Evolutionary conservation across 148 eudicot genomes (phyloP), one percentile per base, ranked within the genome.

Genomic region (Nyssa sinensis): DNA sequence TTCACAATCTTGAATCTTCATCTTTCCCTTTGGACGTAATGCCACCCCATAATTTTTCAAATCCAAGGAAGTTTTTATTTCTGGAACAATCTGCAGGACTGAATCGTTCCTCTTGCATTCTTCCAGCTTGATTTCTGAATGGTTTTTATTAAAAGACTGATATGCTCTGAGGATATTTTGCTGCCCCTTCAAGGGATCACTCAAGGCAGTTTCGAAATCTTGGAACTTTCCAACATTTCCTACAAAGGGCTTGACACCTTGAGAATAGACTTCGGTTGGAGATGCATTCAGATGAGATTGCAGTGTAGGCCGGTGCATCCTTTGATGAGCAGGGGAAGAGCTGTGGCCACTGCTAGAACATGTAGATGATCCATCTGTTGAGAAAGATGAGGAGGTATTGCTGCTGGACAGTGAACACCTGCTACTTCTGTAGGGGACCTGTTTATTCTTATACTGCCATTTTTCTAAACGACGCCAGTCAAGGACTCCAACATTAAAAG

Each of bases 401-500:
- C 93, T 89, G 83, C 87, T 88, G 44, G 90, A 77, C 63, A 92
- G 86, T 66, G 91, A 81, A 75, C 19, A 44, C 53, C 65, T 73
- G 64, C 65, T 74, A 62, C 74, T 69, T 51, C 55, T 81, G 23
- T 62, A 27, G 23, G 75, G 77, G 73, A 65, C 64, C 58, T 68
- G 82, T 29, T 73, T 75, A 64, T 86, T 77, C 53, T 79, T 73
- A 74, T 78, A 66, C 66, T 77, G 89, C 98, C 98, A 91, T 67
- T 91, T 91, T 65, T 94, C 91, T 72, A 91, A 74, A 24, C 75
- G 83, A 28, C 83, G 75, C 89, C 93, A 91, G 75, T 94, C 92
- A 55, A 94, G 91, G 67, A 94, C 98, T 71, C 98, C 98, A 73
- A 94, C 76, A 76, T 71, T 91, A 67, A 91, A 83, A 59, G 92